A percentile compares a stretch with the other conserved stretches of the same genome.
Evolutionary conservation across 805 yeast species (phyloP).

Genomic region (Candida verbasci): DNA sequence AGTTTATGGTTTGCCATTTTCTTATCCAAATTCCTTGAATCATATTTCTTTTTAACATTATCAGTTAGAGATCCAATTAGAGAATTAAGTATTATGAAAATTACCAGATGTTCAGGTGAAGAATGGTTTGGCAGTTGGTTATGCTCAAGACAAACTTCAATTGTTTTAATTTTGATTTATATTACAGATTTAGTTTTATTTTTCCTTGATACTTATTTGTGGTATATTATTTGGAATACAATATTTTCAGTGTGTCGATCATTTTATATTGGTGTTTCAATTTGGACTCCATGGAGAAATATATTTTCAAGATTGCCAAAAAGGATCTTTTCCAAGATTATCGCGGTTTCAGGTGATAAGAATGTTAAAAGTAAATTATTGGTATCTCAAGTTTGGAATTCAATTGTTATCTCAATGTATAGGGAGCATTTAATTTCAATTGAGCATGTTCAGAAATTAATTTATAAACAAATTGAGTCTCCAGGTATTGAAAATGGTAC

Average conservation of each 20-base stretch:
- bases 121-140: conserved; percentile 45
- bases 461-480: conserved; percentile 48
- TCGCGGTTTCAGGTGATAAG: conserved; percentile 40
- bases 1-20: conserved; percentile 70
- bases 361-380: conserved; percentile 44
- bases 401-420: conserved; percentile 77
- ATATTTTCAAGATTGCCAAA: conserved; percentile 72
- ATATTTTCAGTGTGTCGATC: conserved; percentile 68
- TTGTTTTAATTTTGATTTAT: conserved; percentile 51
- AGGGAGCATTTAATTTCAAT: conserved; percentile 72
- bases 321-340: conserved; percentile 66
- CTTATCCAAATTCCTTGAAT: conserved; percentile 64
- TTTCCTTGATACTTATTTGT: conserved; percentile 75
- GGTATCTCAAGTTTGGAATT: conserved; percentile 77
- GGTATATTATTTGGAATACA: conserved; percentile 84
- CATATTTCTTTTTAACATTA: conserved; percentile 71
- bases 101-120: conserved; percentile 62
- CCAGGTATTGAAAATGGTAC: conserved; percentile 8
- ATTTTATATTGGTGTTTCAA: conserved; percentile 70
- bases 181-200: conserved; percentile 65
- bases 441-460: conserved; percentile 64
- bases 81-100: conserved; percentile 54
- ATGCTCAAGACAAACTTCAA: conserved; percentile 54
- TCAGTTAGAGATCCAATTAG: conserved; percentile 71
- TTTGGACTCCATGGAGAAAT: conserved; percentile 88